Evolutionary conservation across 441 rosid species (phyloP).

Genomic region (Monsonia emarginata): DNA sequence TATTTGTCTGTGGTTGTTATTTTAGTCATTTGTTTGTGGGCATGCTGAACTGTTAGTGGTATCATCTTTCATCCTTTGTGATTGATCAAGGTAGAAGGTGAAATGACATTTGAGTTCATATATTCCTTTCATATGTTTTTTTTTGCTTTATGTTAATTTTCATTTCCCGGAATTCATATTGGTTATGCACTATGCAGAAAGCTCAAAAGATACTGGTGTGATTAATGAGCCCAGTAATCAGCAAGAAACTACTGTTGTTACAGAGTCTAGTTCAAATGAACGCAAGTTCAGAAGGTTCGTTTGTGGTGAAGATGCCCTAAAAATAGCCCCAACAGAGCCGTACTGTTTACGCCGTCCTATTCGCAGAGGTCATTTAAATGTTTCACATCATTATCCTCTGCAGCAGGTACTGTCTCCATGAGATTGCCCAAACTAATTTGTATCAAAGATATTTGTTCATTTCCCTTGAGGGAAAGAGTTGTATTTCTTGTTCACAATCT

Average conservation of each 20-base stretch:
- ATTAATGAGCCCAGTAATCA: slow-evolving; percentile 26
- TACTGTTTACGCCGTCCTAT: slow-evolving; percentile 67
- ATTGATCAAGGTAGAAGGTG: not conserved
- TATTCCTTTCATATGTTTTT: not conserved
- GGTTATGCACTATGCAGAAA: slow-evolving; percentile 43
- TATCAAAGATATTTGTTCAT: not conserved
- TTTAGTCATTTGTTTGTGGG: not conserved
- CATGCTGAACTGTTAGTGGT: not conserved
- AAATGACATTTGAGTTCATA: not conserved
- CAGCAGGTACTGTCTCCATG: slow-evolving; percentile 54
- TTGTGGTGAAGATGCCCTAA: slow-evolving; percentile 82
- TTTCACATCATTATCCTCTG: slow-evolving; percentile 62
- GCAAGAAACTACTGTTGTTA: slow-evolving; percentile 29
- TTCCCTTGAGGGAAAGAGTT: not conserved
- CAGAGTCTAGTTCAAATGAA: slow-evolving; percentile 33
- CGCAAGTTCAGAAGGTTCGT: slow-evolving; percentile 40
- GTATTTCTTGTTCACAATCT: not conserved
- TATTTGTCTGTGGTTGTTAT: no score
- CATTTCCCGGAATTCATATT: slow-evolving; percentile 9
- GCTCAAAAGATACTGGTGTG: slow-evolving; percentile 32
- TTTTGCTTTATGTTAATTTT: slow-evolving; percentile 3
- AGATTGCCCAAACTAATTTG: slow-evolving; percentile 4
- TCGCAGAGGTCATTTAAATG: slow-evolving; percentile 87
- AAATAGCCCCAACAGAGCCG: slow-evolving; percentile 62
- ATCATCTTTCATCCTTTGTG: not conserved